These are phyloP conservation scores for Solanum sitiens DNA, from an alignment of 257 asterid genomes.

Conservation along the genomic window DNA sequence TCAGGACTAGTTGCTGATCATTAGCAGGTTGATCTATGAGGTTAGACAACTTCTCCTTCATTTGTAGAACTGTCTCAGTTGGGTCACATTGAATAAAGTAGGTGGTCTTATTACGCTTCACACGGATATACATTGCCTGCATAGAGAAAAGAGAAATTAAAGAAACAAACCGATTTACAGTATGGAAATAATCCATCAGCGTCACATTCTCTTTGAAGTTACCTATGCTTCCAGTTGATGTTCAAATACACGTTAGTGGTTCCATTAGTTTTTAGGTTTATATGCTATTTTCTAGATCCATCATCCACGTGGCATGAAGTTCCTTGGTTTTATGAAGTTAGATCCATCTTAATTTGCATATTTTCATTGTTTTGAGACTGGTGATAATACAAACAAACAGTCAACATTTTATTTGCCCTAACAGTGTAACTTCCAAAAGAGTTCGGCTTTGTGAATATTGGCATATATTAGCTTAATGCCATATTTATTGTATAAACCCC, in stretches of 20 bases:
- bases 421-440: neutral
- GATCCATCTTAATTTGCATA: neutral
- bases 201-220: neutral
- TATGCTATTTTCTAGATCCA: neutral
- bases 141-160: slow-evolving; percentile 3
- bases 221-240: neutral
- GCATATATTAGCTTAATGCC: neutral
- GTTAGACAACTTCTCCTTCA: slow-evolving; percentile 81
- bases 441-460: neutral
- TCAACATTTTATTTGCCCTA: neutral
- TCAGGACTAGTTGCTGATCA: slow-evolving; percentile 60
- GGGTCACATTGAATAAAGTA: slow-evolving; percentile 86
- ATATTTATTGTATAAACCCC: neutral
- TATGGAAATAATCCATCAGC: neutral
- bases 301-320: neutral
- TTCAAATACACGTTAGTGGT: neutral
- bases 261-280: neutral
- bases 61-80: slow-evolving; percentile 58
- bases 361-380: neutral
- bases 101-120: slow-evolving; percentile 79
- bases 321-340: neutral
- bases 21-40: slow-evolving; percentile 64
- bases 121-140: slow-evolving; percentile 87
- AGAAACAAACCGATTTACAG: neutral
- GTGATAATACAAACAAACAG: neutral